Evolutionary conservation across 371 early-diverging fungal genomes (phyloP).

Genomic region (Umbelopsis sp.): DNA sequence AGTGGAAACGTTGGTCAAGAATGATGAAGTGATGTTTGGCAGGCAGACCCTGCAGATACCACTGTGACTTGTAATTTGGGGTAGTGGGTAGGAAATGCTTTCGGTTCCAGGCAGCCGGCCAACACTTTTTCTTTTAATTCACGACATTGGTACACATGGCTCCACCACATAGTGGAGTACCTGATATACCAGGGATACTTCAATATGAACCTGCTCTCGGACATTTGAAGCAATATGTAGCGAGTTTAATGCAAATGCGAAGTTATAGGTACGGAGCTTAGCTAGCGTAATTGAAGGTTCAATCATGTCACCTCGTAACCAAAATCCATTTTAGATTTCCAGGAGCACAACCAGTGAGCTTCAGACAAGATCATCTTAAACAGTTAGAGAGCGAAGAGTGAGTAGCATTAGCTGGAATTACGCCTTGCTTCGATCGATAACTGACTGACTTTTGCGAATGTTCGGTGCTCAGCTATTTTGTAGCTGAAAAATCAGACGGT

Average conservation of each 20-base stretch:
- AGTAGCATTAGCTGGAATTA: slow-evolving; percentile 6
- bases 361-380: slow-evolving; percentile 70
- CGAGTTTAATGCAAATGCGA: slow-evolving; percentile 39
- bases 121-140: not conserved
- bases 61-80: too few relatives aligned
- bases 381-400: slow-evolving; percentile 80
- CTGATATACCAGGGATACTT: slow-evolving; percentile 53
- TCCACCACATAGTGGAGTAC: slow-evolving; percentile 35
- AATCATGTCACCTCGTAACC: too few relatives aligned
- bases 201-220: slow-evolving; percentile 27
- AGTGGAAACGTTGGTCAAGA: too few relatives aligned
- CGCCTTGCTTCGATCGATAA: not conserved
- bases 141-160: not conserved
- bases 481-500: slow-evolving; percentile 99
- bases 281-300: not conserved
- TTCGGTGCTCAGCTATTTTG: slow-evolving; percentile 73
- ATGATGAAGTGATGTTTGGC: too few relatives aligned
- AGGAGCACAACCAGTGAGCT: slow-evolving; percentile 96
- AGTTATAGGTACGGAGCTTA: slow-evolving; percentile 40
- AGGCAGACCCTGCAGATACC: too few relatives aligned
- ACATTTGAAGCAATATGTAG: slow-evolving; percentile 39
- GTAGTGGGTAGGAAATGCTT: too few relatives aligned
- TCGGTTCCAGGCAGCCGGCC: too few relatives aligned
- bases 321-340: slow-evolving; percentile 61
- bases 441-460: too few relatives aligned